Evolutionary conservation across 345 rosid genomes (phyloP).

Genomic region (Acer saccharum): DNA sequence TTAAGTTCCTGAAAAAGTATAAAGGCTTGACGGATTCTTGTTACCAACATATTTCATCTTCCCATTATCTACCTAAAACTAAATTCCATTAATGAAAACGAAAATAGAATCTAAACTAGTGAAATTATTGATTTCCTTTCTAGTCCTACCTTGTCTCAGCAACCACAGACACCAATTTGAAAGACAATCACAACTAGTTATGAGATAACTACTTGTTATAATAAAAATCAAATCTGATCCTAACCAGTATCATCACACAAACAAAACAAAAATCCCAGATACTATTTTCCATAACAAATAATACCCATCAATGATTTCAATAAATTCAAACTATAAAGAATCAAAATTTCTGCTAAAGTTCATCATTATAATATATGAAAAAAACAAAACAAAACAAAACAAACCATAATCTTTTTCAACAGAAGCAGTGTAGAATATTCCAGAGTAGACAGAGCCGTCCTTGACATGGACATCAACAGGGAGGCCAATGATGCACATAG

Average conservation of each 20-base stretch:
- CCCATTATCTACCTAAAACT: background rate
- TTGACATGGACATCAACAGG: conserved; percentile 79
- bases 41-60: background rate
- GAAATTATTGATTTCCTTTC: background rate
- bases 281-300: conserved; percentile 6
- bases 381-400: conserved; percentile 2
- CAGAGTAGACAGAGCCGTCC: conserved; percentile 84
- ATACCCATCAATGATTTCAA: conserved; percentile 14
- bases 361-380: background rate
- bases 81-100: background rate
- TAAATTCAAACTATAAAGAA: background rate
- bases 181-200: background rate
- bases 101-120: background rate
- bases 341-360: conserved; percentile 3
- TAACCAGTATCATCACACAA: conserved; percentile 10
- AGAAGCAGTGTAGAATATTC: conserved; percentile 79
- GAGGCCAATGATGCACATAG: conserved; percentile 71
- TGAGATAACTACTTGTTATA: no score
- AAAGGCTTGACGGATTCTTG: background rate
- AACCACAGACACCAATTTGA: background rate
- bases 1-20: background rate
- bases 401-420: conserved; percentile 59
- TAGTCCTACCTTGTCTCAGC: background rate
- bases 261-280: conserved; percentile 21
- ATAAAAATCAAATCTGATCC: background rate